Evolutionary conservation across 352 stramenopile genomes (phyloP).

Genomic region (Phytophthora boehmeriae): DNA sequence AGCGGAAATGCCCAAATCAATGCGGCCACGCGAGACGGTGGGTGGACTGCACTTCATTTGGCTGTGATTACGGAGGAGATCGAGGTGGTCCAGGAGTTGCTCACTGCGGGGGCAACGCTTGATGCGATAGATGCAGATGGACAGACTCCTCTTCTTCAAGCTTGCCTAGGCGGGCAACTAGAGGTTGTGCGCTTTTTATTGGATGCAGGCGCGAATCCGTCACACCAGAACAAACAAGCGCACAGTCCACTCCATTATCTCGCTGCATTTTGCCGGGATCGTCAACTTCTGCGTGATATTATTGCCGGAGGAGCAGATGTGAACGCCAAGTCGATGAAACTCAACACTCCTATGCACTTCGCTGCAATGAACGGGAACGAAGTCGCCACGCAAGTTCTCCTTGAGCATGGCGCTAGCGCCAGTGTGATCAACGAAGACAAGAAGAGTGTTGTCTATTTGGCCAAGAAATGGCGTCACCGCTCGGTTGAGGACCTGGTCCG

Average conservation of each 20-base stretch:
- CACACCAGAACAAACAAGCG: constrained; percentile 74
- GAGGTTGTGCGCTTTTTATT: constrained; percentile 57
- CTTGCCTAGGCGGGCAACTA: constrained; percentile 60
- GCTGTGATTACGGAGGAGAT: constrained; percentile 67
- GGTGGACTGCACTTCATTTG: constrained; percentile 65
- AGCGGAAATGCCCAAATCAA: constrained; percentile 55
- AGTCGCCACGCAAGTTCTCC: constrained; percentile 58
- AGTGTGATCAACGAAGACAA: constrained; percentile 82
- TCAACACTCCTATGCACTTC: constrained; percentile 80
- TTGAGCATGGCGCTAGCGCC: constrained; percentile 61
- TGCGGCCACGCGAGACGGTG: constrained; percentile 47
- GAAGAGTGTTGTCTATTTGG: constrained; percentile 71
- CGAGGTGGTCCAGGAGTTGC: constrained; percentile 47
- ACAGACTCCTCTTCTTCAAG: constrained; percentile 64
- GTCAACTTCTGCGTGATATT: constrained; percentile 48
- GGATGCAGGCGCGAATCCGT: constrained; percentile 50
- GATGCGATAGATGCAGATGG: constrained; percentile 67
- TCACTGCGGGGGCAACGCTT: constrained; percentile 52
- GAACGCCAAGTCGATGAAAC: constrained; percentile 72
- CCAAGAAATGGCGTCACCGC: constrained; percentile 78
- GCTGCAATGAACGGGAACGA: constrained; percentile 82
- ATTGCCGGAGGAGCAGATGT: constrained; percentile 60
- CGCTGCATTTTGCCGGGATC: constrained; percentile 63
- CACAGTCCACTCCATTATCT: constrained; percentile 73
- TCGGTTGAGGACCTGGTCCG: constrained; percentile 61